These are phyloP conservation scores for Aspergillus diversus DNA, from an alignment of 495 filamentous ascomycete species.

Conservation along the genomic window DNA sequence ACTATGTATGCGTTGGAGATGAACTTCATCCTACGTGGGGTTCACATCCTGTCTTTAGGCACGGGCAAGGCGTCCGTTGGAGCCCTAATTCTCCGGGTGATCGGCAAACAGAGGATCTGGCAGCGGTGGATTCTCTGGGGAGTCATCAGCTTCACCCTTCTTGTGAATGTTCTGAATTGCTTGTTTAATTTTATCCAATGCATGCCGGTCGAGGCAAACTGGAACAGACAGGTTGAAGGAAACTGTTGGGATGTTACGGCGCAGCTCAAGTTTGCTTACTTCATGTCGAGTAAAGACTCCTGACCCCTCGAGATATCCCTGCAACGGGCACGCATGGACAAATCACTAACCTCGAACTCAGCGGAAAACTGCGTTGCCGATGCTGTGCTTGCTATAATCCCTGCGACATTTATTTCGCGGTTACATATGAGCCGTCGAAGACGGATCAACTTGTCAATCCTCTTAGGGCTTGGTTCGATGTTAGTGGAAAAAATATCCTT, in stretches of 20 bases:
- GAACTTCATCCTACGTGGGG: constrained; percentile 6
- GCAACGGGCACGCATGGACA: neutral
- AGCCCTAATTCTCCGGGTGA: constrained; percentile 6
- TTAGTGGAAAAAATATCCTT: neutral
- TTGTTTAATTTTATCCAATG: constrained; percentile 9
- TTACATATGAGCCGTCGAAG: constrained; percentile 3
- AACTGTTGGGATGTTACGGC: neutral
- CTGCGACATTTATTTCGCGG: constrained; percentile 2
- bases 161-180: constrained; percentile 7
- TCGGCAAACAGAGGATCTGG: constrained; percentile 5
- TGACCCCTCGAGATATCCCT: neutral
- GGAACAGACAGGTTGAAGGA: neutral
- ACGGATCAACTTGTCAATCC: constrained; percentile 6
- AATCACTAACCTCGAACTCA: neutral
- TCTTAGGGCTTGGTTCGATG: constrained; percentile 8
- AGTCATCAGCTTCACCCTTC: neutral
- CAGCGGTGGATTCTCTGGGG: constrained; percentile 2
- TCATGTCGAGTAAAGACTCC: neutral
- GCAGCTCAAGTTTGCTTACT: constrained; percentile 9
- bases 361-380: constrained; percentile 10
- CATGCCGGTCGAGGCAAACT: neutral
- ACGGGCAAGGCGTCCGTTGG: constrained; percentile 8
- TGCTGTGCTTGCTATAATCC: constrained; percentile 4
- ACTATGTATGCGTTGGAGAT: neutral
- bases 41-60: constrained; percentile 1